phyloP scores from a whole-genome alignment of 78 protist species.

The Dictyostelium purpureum region DNA sequence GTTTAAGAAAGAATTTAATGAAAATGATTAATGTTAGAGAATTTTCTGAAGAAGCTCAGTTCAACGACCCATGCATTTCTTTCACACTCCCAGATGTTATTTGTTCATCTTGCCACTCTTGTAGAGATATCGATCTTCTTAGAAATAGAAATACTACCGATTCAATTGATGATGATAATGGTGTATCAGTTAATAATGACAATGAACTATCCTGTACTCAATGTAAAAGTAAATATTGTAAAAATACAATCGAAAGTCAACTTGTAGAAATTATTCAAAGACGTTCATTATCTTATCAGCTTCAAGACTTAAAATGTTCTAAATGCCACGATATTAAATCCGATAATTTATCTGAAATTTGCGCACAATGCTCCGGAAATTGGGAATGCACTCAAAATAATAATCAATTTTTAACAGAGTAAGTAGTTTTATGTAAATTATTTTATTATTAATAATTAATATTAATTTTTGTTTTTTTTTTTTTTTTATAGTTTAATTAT shows the following conservation, averaged over 20 bases:
- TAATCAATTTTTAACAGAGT: slow-evolving; percentile 11
- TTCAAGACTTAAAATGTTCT: slow-evolving; percentile 80
- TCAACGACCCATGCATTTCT: slow-evolving; percentile 75
- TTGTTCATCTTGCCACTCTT: slow-evolving; percentile 83
- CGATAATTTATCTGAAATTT: slow-evolving; percentile 65
- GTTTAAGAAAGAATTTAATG: slow-evolving; percentile 71
- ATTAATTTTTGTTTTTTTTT: neutral
- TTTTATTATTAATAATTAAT: neutral
- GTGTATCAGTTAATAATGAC: neutral
- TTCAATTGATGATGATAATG: neutral
- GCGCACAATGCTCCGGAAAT: slow-evolving; percentile 72
- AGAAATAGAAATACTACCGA: slow-evolving; percentile 9
- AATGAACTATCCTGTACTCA: slow-evolving; percentile 3
- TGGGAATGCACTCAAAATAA: slow-evolving; percentile 20
- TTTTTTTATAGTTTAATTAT: slow-evolving; percentile 21
- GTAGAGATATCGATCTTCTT: slow-evolving; percentile 82
- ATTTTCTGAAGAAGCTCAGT: slow-evolving; percentile 81
- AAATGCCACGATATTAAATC: slow-evolving; percentile 74
- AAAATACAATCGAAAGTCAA: slow-evolving; percentile 36
- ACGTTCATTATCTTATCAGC: slow-evolving; percentile 51
- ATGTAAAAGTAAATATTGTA: slow-evolving; percentile 39
- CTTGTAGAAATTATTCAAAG: slow-evolving; percentile 76
- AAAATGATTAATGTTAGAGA: slow-evolving; percentile 69
- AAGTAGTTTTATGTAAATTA: neutral
- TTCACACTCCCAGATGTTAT: slow-evolving; percentile 80